A percentile compares a stretch with the other conserved stretches of the same genome.
phyloP scores from a whole-genome alignment of 2,329 filamentous ascomycete species.

The Saccharata proteae region DNA sequence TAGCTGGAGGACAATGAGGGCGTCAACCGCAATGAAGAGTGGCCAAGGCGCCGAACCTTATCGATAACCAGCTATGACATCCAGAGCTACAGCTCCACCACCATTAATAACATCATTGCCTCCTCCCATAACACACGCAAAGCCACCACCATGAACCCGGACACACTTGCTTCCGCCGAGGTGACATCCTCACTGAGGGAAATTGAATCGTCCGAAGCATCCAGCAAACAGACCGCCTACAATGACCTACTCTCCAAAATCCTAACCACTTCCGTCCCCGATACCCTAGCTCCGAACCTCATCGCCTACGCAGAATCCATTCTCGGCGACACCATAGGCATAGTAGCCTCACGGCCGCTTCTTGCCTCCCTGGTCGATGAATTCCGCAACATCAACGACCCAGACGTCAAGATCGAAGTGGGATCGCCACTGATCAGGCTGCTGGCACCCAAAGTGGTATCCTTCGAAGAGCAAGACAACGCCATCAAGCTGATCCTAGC shows the following conservation, averaged over 20 bases:
- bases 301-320: slow-evolving; percentile 56
- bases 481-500: slow-evolving; percentile 70
- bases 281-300: slow-evolving; percentile 47
- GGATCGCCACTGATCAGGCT: slow-evolving; percentile 60
- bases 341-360: slow-evolving; percentile 62
- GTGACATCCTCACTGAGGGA: slow-evolving; percentile 36
- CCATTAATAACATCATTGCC: background rate
- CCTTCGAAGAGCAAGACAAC: slow-evolving; percentile 76
- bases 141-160: slow-evolving; percentile 7
- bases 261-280: slow-evolving; percentile 31
- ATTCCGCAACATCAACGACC: slow-evolving; percentile 48
- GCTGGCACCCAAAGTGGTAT: slow-evolving; percentile 54
- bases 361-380: slow-evolving; percentile 53
- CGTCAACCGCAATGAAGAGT: too few relatives aligned
- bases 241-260: slow-evolving; percentile 45
- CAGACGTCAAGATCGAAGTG: slow-evolving; percentile 61
- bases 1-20: too few relatives aligned
- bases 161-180: slow-evolving; percentile 37
- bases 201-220: slow-evolving; percentile 35
- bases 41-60: too few relatives aligned
- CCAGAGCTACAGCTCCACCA: too few relatives aligned
- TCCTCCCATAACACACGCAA: slow-evolving; percentile 1
- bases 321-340: slow-evolving; percentile 56
- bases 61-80: too few relatives aligned
- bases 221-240: slow-evolving; percentile 44